Base-by-base conservation (phyloP, 139 green algal species). In the Chlamydomonas sphaeroides region DNA sequence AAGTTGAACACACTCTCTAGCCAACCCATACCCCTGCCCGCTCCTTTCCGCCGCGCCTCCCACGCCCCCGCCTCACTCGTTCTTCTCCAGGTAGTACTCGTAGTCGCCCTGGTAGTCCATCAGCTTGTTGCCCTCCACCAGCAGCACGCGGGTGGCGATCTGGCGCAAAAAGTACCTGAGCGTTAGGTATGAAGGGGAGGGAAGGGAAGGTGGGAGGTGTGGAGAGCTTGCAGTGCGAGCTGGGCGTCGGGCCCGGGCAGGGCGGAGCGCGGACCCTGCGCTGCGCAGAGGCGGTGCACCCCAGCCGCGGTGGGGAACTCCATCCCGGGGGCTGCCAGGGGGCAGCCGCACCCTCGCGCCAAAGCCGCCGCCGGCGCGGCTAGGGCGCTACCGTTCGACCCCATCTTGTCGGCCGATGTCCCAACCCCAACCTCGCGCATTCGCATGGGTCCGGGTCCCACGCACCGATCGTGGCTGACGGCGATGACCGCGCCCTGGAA, bases 401-500 rank as follows among this genome's bases (percentile, higher is more conserved):
- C n/a, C n/a, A n/a, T n/a, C n/a, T n/a, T n/a, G n/a, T n/a, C n/a
- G n/a, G n/a, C n/a, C n/a, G n/a, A n/a, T 32, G 20, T n/a, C 11
- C 23, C 56, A 30, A 63, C 18, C 56, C 20, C 20, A 17, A 63
- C 56, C 20, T 11, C 56, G 23, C 23, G 18, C 20, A 32, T 28
- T 63, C 56, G 18, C 18, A 17, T 63, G 7, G 30, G 11, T 17
- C 56, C 56, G n/a, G n/a, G n/a, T n/a, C n/a, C n/a, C 28, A 21
- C 71, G 1, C 57, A 85, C 68, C 97, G 88, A 90, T 99, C 97
- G 84, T 99, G 97, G 2, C 91, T 97, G 32, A 99, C 97, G 3
- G 95, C 95, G 80, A 99, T 96, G 62, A 99, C 95, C 8, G 93
- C 91, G 36, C 97, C 97, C 79, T 98, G 85, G 76, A 99, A 99